phyloP scores from a whole-genome alignment of 805 yeast species.

The Kodamaea nitidulidarum region DNA sequence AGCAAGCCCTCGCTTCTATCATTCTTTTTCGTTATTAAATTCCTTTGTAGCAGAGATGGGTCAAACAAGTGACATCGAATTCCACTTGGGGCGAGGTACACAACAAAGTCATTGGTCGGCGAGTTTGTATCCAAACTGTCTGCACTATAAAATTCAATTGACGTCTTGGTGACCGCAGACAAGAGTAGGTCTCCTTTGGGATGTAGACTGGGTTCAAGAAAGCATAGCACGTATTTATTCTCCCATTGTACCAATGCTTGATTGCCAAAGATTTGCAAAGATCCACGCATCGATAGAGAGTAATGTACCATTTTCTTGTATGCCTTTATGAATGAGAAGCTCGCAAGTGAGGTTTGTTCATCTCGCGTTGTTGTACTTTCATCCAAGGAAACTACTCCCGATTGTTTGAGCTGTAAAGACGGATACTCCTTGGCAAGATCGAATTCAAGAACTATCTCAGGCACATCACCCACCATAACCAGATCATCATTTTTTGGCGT shows the following conservation, averaged over 20 bases:
- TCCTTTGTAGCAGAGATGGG: constrained; percentile 19
- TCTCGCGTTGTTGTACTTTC: constrained; percentile 11
- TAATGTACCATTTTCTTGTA: constrained; percentile 35
- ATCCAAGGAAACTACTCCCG: constrained; percentile 21
- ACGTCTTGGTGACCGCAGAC: constrained; percentile 24
- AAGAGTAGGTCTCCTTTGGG: constrained; percentile 37
- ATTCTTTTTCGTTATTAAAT: constrained; percentile 16
- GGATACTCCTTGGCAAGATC: constrained; percentile 22
- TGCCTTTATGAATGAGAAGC: constrained; percentile 37
- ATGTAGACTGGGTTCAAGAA: constrained; percentile 36
- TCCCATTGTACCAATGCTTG: constrained; percentile 22
- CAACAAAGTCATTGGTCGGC: constrained; percentile 21
- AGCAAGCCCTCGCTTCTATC: constrained; percentile 25
- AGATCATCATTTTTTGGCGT: constrained; percentile 1
- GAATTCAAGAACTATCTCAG: constrained; percentile 6
- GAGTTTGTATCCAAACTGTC: constrained; percentile 11
- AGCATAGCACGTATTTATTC: constrained; percentile 18
- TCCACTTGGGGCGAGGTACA: constrained; percentile 41
- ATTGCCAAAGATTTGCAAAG: constrained; percentile 35
- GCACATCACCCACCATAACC: constrained; percentile 6
- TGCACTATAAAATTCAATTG: constrained; percentile 26
- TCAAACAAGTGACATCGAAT: constrained; percentile 41
- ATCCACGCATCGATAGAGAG: constrained; percentile 25
- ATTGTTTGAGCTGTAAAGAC: constrained; percentile 20
- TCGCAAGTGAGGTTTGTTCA: constrained; percentile 30